A percentile compares a stretch with the other conserved stretches of the same genome.
Evolutionary conservation across 208 protist genomes (phyloP).

Genomic region (Crithidia bombi): DNA sequence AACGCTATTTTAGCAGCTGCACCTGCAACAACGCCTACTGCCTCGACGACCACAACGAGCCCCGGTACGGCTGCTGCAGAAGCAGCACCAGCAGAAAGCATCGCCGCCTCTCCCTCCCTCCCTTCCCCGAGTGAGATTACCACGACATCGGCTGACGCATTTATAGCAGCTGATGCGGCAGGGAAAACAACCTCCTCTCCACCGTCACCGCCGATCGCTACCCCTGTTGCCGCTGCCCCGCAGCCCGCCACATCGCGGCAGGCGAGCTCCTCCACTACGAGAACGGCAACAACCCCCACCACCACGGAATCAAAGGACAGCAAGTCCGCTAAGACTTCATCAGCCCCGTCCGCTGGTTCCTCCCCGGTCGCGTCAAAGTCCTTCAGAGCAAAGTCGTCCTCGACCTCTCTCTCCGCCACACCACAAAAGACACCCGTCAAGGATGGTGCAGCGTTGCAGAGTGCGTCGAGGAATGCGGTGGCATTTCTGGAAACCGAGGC

Average conservation of each 20-base stretch:
- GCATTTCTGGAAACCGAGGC: slow-evolving; percentile 8
- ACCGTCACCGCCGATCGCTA: neutral
- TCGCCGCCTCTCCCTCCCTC: neutral
- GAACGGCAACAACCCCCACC: neutral
- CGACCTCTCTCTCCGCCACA: slow-evolving; percentile 6
- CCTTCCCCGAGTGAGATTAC: too few species aligned
- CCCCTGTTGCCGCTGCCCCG: neutral
- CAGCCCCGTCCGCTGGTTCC: neutral
- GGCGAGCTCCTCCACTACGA: neutral
- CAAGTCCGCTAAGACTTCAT: slow-evolving; percentile 3
- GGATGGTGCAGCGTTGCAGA: neutral
- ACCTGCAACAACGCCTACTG: neutral
- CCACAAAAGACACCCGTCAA: neutral
- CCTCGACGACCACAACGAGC: too few species aligned
- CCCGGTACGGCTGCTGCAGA: too few species aligned
- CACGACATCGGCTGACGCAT: too few species aligned
- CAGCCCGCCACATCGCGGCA: neutral
- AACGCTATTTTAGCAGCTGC: neutral
- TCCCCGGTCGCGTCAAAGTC: slow-evolving; percentile 1
- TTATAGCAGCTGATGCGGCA: neutral
- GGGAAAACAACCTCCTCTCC: neutral
- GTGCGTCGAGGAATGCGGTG: neutral
- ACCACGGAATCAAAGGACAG: neutral
- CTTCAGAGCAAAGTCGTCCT: slow-evolving; percentile 14
- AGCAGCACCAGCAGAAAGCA: neutral